Conservation (phyloP, 1,284 basidiomycete species). For the Cutaneotrichosporon sp. region DNA sequence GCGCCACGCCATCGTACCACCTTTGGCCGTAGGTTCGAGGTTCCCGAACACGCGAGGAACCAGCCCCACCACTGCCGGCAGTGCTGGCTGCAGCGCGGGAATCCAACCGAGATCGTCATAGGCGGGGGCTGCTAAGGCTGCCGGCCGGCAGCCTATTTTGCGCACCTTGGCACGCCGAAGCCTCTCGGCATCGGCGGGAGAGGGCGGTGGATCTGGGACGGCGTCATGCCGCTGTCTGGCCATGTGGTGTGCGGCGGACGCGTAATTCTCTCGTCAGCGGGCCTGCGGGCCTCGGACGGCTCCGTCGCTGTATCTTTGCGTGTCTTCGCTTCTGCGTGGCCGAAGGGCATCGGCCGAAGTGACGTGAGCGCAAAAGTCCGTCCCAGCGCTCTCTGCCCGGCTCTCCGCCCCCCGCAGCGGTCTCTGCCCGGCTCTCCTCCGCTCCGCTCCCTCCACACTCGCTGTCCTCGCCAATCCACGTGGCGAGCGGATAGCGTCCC, state of each 20-base stretch:
- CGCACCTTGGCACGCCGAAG: background rate
- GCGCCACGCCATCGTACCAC: slow-evolving; percentile 1
- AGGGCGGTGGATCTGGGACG: background rate
- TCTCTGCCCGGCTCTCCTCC: too few species aligned
- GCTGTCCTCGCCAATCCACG: too few species aligned
- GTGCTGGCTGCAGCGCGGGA: background rate
- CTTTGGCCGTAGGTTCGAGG: background rate
- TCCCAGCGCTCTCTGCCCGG: too few species aligned
- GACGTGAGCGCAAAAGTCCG: background rate
- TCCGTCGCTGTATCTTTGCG: background rate
- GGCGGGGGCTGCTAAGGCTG: background rate
- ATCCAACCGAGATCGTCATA: background rate
- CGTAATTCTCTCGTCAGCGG: background rate
- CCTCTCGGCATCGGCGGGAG: too few species aligned
- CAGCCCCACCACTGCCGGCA: background rate
- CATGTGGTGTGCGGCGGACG: background rate
- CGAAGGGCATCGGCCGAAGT: background rate
- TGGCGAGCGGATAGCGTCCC: too few species aligned
- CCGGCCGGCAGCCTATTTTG: background rate
- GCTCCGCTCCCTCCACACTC: too few species aligned
- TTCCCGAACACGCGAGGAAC: background rate
- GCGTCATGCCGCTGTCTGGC: background rate
- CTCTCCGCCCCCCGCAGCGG: too few species aligned
- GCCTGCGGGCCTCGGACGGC: too few species aligned
- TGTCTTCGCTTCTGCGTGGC: background rate